Evolutionary conservation across 2,329 filamentous ascomycete genomes (phyloP).

Genomic region (Setomelanomma holmii): DNA sequence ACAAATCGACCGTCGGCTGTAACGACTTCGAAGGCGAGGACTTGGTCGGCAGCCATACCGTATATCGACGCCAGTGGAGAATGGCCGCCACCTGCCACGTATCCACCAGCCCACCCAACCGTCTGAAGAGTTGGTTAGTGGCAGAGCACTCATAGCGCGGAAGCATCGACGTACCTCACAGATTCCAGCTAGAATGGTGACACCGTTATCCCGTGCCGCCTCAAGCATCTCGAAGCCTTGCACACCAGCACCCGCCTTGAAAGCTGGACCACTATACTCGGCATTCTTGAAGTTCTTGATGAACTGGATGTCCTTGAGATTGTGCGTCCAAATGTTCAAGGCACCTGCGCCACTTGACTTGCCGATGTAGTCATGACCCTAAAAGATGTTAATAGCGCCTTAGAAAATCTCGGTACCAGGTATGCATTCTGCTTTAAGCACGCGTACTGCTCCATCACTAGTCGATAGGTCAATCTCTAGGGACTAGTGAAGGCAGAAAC

Average conservation of each 20-base stretch:
- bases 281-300: slow-evolving; percentile 7
- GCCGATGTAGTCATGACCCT: slow-evolving; percentile 18
- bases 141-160: too few relatives aligned
- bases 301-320: slow-evolving; percentile 22
- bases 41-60: slow-evolving; percentile 34
- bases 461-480: too few relatives aligned
- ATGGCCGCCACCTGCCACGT: slow-evolving; percentile 58
- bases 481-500: too few relatives aligned
- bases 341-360: slow-evolving; percentile 18
- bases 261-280: slow-evolving; percentile 2
- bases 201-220: neutral
- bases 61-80: slow-evolving; percentile 58
- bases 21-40: slow-evolving; percentile 27
- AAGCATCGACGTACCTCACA: neutral
- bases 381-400: too few relatives aligned
- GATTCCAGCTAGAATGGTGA: neutral
- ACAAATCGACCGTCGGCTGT: slow-evolving; percentile 26
- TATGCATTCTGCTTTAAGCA: too few relatives aligned
- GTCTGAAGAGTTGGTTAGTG: slow-evolving; percentile 28
- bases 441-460: too few relatives aligned
- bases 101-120: slow-evolving; percentile 55
- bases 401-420: too few relatives aligned
- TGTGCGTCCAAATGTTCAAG: slow-evolving; percentile 24
- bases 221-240: neutral
- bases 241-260: neutral